phyloP scores from a whole-genome alignment of 2,329 filamentous ascomycete genomes.

The Alternaria sp. region DNA sequence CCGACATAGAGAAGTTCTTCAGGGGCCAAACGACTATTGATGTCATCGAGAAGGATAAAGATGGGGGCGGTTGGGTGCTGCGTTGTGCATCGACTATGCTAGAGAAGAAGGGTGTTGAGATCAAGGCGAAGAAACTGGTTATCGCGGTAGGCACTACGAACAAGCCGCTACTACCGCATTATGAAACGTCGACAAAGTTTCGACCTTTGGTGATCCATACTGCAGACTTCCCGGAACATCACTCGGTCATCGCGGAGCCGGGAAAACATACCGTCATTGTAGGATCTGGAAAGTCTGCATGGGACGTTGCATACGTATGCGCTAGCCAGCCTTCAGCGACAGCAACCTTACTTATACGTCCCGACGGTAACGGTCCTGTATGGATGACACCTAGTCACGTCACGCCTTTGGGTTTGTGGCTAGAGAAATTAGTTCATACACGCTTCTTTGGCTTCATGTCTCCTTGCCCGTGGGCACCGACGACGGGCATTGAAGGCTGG shows the following conservation, averaged over 20 bases:
- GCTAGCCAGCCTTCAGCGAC: conserved; percentile 55
- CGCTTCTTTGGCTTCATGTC: conserved; percentile 77
- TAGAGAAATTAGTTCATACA: conserved; percentile 73
- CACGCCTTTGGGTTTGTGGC: conserved; percentile 72
- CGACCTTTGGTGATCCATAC: conserved; percentile 66
- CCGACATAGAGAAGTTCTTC: conserved; percentile 59
- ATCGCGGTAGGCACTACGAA: conserved; percentile 70
- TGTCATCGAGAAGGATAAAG: conserved; percentile 55
- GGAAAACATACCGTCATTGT: conserved; percentile 60
- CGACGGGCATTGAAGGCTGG: conserved; percentile 65
- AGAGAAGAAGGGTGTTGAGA: conserved; percentile 38
- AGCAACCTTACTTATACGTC: conserved; percentile 67
- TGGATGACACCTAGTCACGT: conserved; percentile 70
- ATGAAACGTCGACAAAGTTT: conserved; percentile 62
- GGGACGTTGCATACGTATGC: conserved; percentile 69
- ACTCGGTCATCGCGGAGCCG: conserved; percentile 46
- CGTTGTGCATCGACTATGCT: conserved; percentile 18
- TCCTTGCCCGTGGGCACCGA: conserved; percentile 75
- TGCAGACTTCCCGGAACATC: conserved; percentile 59
- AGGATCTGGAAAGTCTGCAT: conserved; percentile 70
- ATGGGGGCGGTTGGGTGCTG: conserved; percentile 32
- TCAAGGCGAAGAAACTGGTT: conserved; percentile 61
- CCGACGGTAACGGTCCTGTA: conserved; percentile 66
- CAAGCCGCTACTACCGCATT: conserved; percentile 63
- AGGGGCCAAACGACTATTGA: conserved; percentile 63